Evolutionary conservation across 2,329 filamentous ascomycete species (phyloP), one percentile per base, ranked within the genome.

Genomic region (Sporothrix brasiliensis): DNA sequence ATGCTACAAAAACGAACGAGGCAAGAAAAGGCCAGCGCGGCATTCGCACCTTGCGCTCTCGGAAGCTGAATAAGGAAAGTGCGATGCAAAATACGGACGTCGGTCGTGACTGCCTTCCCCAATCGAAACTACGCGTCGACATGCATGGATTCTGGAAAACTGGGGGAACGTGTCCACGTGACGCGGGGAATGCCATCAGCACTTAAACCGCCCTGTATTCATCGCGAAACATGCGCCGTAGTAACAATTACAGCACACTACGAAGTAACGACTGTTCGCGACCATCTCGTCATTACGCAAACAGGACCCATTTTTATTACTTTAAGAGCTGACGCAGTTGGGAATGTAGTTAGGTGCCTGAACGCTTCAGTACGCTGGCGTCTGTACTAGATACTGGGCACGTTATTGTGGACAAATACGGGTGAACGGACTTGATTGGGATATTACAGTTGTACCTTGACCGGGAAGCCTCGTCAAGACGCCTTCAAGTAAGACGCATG

Each of bases 81-180:
- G 63, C 14, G 47, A 66, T 52, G 63, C 19, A 11, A 53, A 66
- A 66, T 53, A 52, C 34, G 24, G 63, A 53, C 54, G 67, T 68
- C 44, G 54, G 34, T 66, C 68, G 58, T 65, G 58, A 52, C 58
- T 63, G 47, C 67, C 67, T 68, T 60, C 53, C 53, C 41, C 9
- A 67, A 47, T 44, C 50, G 44, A 53, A 52, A 39, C 39, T 3
- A 60, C 53, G 67, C 67, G 67, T 68, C 53, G 54, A 47, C 30
- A 30, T 19, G 13, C 34, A 34, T 34, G 34, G 7, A 34, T 7
- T 34, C 34, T 34, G 34, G 34, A 34, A 34, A 34, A 34, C 34
- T 34, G 34, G 34, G 34, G 7, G 34, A 34, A 34, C 34, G 7
- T 9, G 11, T 39, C 27, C 63, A 66, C 63, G 63, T 66, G 63